Base-by-base conservation (phyloP, 2,329 filamentous ascomycete species). In the Coniella vitis region DNA sequence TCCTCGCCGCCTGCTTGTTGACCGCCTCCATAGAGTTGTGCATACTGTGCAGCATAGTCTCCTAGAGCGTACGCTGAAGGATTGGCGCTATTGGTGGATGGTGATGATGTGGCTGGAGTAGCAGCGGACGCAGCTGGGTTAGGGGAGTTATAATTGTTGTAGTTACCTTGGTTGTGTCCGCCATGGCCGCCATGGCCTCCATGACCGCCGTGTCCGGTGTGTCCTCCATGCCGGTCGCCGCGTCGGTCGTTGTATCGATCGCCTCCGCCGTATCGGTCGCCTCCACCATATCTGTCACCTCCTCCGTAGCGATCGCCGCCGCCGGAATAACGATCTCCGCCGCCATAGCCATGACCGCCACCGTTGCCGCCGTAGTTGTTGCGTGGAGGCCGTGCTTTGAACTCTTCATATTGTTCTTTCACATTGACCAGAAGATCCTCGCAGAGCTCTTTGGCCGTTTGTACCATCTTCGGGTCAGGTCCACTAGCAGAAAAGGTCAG, bases 341-440 rank as follows among this genome's bases (percentile, higher is more conserved):
- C 65, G 39, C 68, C 72, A 19, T 80, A 78, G 57, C 80, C 84
- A 38, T 70, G 25, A 29, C 48, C 51, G 19, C 43, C 41, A 34
- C 49, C 47, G 14, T 47, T 44, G 45, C 72, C 65, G 39, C 68
- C 72, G 20, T 80, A 79, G 57, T 80, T 84, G 39, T 70, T 69
- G 43, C 85, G 84, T 53, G 83, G 86, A 14, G 86, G 86, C 7
- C 87, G 83, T 57, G 81, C 81, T 69, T 96, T 97, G 75, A 91
- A 95, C 40, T 84, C 83, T 63, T 96, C 86, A 63, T 96, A 97
- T 63, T 95, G 86, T 54, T 89, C 79, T 61, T 84, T 86, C 48
- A 98, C 93, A 57, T 93, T 94, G 55, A 74, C 78, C 41, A 98
- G 78, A 45, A 98, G 74, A 60, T 95, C 90, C 58, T 91, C 81